phyloP scores from a whole-genome alignment of 345 rosid species.

The Punica granatum region DNA sequence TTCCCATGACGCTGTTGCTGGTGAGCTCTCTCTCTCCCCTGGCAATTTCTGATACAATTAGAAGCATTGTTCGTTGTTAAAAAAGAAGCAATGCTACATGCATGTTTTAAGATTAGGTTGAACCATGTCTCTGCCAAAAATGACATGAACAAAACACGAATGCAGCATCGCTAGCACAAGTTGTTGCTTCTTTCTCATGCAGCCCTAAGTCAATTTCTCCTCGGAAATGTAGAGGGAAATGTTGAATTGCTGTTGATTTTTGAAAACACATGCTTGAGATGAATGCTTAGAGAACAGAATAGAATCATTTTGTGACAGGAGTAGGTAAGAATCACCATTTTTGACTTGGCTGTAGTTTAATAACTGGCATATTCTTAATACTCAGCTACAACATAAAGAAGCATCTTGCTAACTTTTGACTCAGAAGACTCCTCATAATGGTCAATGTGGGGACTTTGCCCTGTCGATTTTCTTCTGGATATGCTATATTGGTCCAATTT shows the following conservation, averaged over 20 bases:
- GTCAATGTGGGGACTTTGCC: too few relatives aligned
- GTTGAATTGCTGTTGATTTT: neutral
- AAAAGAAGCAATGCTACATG: neutral
- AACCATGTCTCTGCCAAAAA: neutral
- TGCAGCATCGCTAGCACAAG: too few relatives aligned
- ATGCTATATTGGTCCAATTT: neutral
- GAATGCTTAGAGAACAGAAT: too few relatives aligned
- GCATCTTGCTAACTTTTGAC: too few relatives aligned
- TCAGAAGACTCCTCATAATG: neutral
- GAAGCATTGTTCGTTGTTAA: neutral
- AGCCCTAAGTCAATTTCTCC: too few relatives aligned
- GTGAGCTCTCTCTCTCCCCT: constrained; percentile 26
- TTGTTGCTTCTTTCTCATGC: too few relatives aligned
- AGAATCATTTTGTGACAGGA: neutral
- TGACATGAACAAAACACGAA: neutral
- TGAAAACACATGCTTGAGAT: neutral
- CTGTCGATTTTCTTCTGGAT: too few relatives aligned
- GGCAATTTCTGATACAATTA: neutral
- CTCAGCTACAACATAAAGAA: too few relatives aligned
- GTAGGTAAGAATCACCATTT: neutral
- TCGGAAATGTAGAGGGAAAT: too few relatives aligned
- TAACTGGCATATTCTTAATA: too few relatives aligned
- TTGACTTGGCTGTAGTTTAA: too few relatives aligned
- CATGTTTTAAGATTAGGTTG: neutral
- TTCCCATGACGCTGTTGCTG: constrained; percentile 81